phyloP scores from a whole-genome alignment of 1,284 basidiomycete genomes.

The Austropuccinia psidii region DNA sequence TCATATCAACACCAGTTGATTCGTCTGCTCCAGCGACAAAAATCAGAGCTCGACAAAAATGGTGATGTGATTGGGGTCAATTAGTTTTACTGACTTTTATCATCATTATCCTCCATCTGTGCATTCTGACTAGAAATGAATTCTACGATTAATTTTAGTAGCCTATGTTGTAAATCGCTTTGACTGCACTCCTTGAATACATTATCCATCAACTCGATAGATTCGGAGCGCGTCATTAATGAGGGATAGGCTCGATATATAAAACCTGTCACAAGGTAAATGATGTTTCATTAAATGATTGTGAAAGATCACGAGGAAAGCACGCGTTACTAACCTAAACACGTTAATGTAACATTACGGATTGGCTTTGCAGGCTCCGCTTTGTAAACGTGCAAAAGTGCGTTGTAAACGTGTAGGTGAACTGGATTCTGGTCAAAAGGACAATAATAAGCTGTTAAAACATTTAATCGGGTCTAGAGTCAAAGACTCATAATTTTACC shows the following conservation, averaged over 20 bases:
- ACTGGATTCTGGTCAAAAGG: slow-evolving; percentile 22
- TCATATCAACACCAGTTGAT: slow-evolving; percentile 65
- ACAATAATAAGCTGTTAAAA: not conserved
- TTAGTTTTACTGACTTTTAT: slow-evolving; percentile 51
- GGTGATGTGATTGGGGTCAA: not conserved
- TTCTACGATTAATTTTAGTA: slow-evolving; percentile 82
- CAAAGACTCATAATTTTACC: slow-evolving; percentile 1
- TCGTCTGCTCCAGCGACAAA: slow-evolving; percentile 37
- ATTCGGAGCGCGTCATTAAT: slow-evolving; percentile 69
- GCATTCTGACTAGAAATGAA: slow-evolving; percentile 72
- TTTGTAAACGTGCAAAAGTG: slow-evolving; percentile 18
- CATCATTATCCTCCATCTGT: slow-evolving; percentile 63
- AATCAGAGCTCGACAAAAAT: not conserved
- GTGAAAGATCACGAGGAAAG: not conserved
- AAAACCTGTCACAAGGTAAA: slow-evolving; percentile 56
- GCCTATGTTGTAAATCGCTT: slow-evolving; percentile 62
- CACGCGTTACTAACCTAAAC: slow-evolving; percentile 8
- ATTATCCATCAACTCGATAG: slow-evolving; percentile 76
- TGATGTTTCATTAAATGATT: not conserved
- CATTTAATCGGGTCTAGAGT: not conserved
- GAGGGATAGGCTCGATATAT: slow-evolving; percentile 85
- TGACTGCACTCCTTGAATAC: slow-evolving; percentile 60
- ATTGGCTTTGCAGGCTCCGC: not conserved
- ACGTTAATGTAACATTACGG: slow-evolving; percentile 12
- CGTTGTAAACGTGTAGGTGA: slow-evolving; percentile 19